Evolutionary conservation across 352 stramenopile genomes (phyloP).

Genomic region (Phytopythium helicoides): DNA sequence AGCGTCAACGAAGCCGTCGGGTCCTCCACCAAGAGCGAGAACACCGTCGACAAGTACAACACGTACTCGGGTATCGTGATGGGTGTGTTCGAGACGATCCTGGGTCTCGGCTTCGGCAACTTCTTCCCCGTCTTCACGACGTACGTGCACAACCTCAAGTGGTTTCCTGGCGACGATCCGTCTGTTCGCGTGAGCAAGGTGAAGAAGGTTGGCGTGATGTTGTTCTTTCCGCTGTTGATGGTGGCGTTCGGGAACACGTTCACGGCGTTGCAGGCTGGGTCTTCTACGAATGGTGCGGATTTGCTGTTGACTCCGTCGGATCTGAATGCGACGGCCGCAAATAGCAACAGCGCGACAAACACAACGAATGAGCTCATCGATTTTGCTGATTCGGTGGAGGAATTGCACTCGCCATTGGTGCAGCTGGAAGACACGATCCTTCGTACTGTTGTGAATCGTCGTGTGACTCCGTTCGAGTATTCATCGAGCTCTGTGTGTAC

Average conservation of each 20-base stretch:
- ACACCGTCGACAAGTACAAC: slow-evolving; percentile 39
- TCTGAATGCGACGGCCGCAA: slow-evolving; percentile 7
- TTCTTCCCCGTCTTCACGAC: slow-evolving; percentile 40
- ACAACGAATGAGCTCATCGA: slow-evolving; percentile 34
- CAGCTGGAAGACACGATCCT: slow-evolving; percentile 42
- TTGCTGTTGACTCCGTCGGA: slow-evolving; percentile 13
- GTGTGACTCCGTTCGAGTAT: slow-evolving; percentile 32
- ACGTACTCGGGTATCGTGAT: slow-evolving; percentile 40
- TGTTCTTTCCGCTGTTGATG: slow-evolving; percentile 46
- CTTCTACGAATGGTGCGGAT: slow-evolving; percentile 21
- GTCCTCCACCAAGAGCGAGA: slow-evolving; percentile 25
- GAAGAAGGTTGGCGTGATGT: slow-evolving; percentile 18
- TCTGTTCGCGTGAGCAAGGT: slow-evolving; percentile 9
- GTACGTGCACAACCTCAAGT: slow-evolving; percentile 53
- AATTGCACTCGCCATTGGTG: slow-evolving; percentile 10
- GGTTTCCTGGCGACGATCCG: slow-evolving; percentile 25
- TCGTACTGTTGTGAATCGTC: slow-evolving; percentile 30
- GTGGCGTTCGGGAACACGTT: slow-evolving; percentile 48
- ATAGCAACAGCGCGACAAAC: slow-evolving; percentile 40
- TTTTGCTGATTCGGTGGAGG: slow-evolving; percentile 25
- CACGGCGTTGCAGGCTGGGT: slow-evolving; percentile 37
- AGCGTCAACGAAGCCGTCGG: slow-evolving; percentile 38
- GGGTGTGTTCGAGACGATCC: slow-evolving; percentile 38
- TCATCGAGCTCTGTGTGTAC: slow-evolving; percentile 21
- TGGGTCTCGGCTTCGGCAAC: slow-evolving; percentile 34